Evolutionary conservation across 148 eudicot genomes (phyloP).

Genomic region (Diospyros kaki): DNA sequence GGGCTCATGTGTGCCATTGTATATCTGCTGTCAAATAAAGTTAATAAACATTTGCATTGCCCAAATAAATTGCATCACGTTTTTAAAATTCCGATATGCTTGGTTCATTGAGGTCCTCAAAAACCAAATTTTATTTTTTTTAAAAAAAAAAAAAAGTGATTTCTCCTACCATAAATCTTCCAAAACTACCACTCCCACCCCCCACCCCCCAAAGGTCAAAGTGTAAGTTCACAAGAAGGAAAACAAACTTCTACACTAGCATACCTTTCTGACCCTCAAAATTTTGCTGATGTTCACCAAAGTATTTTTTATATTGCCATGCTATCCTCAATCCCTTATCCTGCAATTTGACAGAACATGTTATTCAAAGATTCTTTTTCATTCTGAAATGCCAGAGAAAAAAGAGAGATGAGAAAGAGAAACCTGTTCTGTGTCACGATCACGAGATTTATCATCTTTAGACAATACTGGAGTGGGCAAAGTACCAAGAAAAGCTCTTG

Average conservation of each 20-base stretch:
- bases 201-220: background rate
- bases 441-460: constrained; percentile 71
- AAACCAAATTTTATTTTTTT: background rate
- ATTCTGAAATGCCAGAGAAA: no score
- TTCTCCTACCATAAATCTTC: background rate
- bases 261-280: constrained; percentile 52
- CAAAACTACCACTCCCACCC: background rate
- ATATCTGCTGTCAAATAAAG: background rate
- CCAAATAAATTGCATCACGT: background rate
- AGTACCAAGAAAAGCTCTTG: constrained; percentile 89
- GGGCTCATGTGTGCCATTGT: background rate
- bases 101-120: background rate
- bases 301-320: constrained; percentile 92
- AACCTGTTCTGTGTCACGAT: constrained; percentile 61
- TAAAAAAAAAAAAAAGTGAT: background rate
- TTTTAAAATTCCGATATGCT: background rate
- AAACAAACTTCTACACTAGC: background rate
- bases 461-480: constrained; percentile 66
- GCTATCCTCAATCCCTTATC: constrained; percentile 88
- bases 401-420: constrained; percentile 1
- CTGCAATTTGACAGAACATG: constrained; percentile 23
- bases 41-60: background rate
- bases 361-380: background rate
- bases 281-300: constrained; percentile 53
- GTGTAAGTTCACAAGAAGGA: background rate